Conservation (phyloP, 2,329 filamentous ascomycete species). For the Biscogniauxia marginata region DNA sequence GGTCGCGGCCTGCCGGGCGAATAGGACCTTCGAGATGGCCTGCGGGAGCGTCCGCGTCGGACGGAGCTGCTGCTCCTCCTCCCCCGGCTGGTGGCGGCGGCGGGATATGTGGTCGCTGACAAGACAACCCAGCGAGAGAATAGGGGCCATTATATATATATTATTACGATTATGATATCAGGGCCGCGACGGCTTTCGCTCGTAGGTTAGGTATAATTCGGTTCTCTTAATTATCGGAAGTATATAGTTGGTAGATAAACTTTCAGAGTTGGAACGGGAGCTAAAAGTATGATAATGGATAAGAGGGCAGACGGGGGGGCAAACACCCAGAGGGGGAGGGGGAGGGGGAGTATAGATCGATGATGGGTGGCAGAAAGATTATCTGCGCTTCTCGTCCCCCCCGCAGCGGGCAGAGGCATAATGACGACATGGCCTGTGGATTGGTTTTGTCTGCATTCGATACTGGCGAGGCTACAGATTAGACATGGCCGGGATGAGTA, state of each 20-base stretch:
- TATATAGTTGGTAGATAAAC: not conserved
- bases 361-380: not conserved
- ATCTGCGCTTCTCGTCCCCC: not conserved
- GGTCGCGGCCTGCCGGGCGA: slow-evolving; percentile 24
- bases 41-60: slow-evolving; percentile 25
- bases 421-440: not conserved
- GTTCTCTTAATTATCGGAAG: not conserved
- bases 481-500: not conserved
- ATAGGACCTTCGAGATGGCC: slow-evolving; percentile 21
- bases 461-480: not conserved
- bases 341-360: not conserved
- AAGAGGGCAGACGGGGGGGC: too few relatives aligned
- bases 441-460: not conserved
- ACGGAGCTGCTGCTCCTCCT: not conserved
- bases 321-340: too few relatives aligned
- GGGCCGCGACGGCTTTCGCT: too few relatives aligned
- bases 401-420: not conserved
- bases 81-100: not conserved
- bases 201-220: too few relatives aligned
- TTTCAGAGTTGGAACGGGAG: not conserved
- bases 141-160: not conserved
- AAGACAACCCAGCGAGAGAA: not conserved
- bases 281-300: too few relatives aligned
- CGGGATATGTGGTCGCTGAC: not conserved
- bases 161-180: not conserved